These are phyloP conservation scores for Dorcoceras hygrometricum DNA, from an alignment of 257 asterid species.

Conservation along the genomic window DNA sequence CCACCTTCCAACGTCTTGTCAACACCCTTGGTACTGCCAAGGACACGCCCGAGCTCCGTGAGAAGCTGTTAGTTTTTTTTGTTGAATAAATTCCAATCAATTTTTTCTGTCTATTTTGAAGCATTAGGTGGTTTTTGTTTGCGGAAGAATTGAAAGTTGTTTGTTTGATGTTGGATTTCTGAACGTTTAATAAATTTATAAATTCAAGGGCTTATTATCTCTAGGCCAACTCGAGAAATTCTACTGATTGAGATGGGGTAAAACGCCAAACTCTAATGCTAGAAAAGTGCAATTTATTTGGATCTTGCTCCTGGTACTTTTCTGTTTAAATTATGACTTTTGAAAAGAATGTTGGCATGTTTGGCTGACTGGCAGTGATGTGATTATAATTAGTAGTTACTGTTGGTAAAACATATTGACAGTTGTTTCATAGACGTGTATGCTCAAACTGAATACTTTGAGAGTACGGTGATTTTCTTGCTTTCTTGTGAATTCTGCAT, in stretches of 20 bases:
- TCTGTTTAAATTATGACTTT: too few relatives aligned
- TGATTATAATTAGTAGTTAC: neutral
- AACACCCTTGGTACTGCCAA: constrained; percentile 93
- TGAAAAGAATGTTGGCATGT: neutral
- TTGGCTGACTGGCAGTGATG: constrained; percentile 13
- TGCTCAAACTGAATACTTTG: neutral
- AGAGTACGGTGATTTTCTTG: neutral
- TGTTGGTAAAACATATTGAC: too few relatives aligned
- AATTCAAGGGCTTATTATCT: neutral
- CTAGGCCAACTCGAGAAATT: neutral
- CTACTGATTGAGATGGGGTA: neutral
- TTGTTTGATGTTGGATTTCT: neutral
- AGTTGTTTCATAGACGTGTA: neutral
- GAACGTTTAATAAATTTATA: neutral
- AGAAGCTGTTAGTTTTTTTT: constrained; percentile 64
- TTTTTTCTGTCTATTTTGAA: neutral
- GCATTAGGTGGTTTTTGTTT: constrained; percentile 6
- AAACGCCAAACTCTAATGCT: too few relatives aligned
- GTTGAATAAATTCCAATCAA: neutral
- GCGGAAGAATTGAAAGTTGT: neutral
- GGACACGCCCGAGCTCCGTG: constrained; percentile 95
- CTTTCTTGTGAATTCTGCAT: neutral
- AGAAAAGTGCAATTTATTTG: too few relatives aligned
- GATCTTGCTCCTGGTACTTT: too few relatives aligned
- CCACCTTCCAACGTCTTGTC: constrained; percentile 88